These are phyloP conservation scores for Acacia melanoxylon DNA, from an alignment of 306 rosid genomes.

Conservation along the genomic window DNA sequence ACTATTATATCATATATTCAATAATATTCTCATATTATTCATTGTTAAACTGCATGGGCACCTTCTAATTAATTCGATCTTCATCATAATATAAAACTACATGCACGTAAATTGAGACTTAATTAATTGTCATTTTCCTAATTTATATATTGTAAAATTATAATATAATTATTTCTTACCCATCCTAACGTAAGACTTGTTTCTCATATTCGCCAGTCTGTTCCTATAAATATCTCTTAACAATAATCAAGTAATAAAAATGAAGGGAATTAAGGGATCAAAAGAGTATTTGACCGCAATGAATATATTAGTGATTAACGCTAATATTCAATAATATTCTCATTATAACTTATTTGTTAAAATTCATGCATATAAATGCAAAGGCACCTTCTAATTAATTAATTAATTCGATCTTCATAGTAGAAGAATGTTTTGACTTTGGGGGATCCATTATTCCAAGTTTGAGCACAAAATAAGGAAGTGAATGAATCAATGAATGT, in stretches of 20 bases:
- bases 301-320: neutral
- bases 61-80: neutral
- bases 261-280: too few species aligned
- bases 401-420: neutral
- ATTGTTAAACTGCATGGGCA: neutral
- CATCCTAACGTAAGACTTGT: too few species aligned
- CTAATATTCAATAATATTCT: neutral
- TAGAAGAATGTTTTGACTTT: neutral
- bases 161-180: too few species aligned
- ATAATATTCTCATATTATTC: neutral
- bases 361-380: neutral
- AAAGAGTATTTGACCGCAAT: neutral
- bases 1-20: neutral
- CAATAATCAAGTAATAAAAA: too few species aligned
- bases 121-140: neutral
- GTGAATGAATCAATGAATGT: neutral
- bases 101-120: too few species aligned
- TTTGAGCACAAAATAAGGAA: neutral
- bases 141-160: too few species aligned
- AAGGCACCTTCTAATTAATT: neutral
- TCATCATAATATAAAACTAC: neutral
- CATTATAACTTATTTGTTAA: neutral
- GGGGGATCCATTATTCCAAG: neutral
- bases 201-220: too few species aligned
- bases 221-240: too few species aligned